Conservation (phyloP, 148 eudicot genomes). For the Rhododendron simsii region DNA sequence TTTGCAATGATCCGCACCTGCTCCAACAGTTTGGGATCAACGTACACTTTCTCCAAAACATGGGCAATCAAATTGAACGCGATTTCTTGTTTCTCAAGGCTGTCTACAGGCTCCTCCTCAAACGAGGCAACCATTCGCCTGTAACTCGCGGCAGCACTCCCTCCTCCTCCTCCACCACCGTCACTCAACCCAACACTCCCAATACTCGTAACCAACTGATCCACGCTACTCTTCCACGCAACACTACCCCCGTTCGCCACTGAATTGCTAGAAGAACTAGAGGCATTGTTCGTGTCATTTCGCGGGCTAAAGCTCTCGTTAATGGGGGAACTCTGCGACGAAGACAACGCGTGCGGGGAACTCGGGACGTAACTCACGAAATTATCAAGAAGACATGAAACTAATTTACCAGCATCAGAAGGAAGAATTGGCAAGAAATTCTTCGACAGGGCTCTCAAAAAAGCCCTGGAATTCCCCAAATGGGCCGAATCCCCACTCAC, state of each 20-base stretch:
- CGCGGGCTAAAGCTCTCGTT: constrained; percentile 43
- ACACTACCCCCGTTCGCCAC: constrained; percentile 44
- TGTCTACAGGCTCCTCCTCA: constrained; percentile 77
- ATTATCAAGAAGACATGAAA: constrained; percentile 48
- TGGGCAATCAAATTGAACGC: constrained; percentile 63
- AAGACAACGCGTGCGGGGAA: constrained; percentile 50
- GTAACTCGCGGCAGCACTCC: constrained; percentile 8
- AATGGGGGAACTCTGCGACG: constrained; percentile 75
- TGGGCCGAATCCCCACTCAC: constrained; percentile 24
- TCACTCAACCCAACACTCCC: constrained; percentile 26
- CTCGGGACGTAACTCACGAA: constrained; percentile 34
- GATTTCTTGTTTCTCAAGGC: constrained; percentile 74
- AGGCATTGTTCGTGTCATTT: constrained; percentile 36
- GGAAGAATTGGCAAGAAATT: constrained; percentile 51
- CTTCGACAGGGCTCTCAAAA: constrained; percentile 60
- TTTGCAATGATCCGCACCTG: constrained; percentile 67
- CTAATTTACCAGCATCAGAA: constrained; percentile 48
- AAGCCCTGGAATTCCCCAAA: constrained; percentile 40
- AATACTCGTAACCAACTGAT: constrained; percentile 21
- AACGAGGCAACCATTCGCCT: constrained; percentile 42
- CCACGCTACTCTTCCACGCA: constrained; percentile 39
- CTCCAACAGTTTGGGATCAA: constrained; percentile 64
- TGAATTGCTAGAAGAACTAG: constrained; percentile 51
- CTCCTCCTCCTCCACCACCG: constrained; percentile 22
- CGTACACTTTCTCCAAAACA: constrained; percentile 45